These are phyloP conservation scores for Trypanosoma lewisi DNA, from an alignment of 208 protist genomes.

Conservation along the genomic window DNA sequence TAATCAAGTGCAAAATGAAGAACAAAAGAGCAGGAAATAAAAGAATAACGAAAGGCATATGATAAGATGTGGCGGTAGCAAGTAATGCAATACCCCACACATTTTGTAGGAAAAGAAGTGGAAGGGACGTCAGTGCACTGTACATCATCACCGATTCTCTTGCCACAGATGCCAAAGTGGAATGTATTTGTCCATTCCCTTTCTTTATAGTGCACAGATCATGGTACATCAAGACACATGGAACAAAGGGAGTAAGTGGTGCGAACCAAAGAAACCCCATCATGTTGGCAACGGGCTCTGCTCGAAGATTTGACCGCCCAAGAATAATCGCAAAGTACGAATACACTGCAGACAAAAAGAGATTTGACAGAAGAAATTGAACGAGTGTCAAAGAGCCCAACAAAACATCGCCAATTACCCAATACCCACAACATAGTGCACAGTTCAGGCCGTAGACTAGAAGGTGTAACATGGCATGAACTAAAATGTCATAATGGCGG, in stretches of 20 bases:
- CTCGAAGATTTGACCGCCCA: slow-evolving; percentile 14
- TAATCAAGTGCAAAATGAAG: slow-evolving; percentile 35
- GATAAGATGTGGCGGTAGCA: slow-evolving; percentile 43
- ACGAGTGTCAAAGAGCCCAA: slow-evolving; percentile 48
- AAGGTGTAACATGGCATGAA: slow-evolving; percentile 39
- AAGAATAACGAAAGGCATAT: slow-evolving; percentile 56
- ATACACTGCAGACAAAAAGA: slow-evolving; percentile 44
- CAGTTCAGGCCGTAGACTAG: slow-evolving; percentile 62
- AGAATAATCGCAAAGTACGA: slow-evolving; percentile 43
- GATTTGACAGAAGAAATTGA: slow-evolving; percentile 53
- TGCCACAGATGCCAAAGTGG: slow-evolving; percentile 6
- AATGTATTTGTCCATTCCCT: neutral
- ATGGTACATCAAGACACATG: slow-evolving; percentile 54
- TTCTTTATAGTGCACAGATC: slow-evolving; percentile 38
- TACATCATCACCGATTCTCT: slow-evolving; percentile 46
- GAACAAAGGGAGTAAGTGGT: slow-evolving; percentile 56
- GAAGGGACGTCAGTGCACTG: slow-evolving; percentile 45
- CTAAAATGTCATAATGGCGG: slow-evolving; percentile 29
- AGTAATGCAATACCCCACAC: slow-evolving; percentile 49
- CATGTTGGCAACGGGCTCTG: slow-evolving; percentile 28
- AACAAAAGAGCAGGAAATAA: slow-evolving; percentile 46
- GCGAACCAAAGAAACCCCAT: slow-evolving; percentile 55
- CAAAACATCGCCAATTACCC: slow-evolving; percentile 51
- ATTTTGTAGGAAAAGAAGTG: slow-evolving; percentile 58
- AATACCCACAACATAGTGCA: slow-evolving; percentile 64